Evolutionary conservation across 1,284 basidiomycete genomes (phyloP), one percentile per base, ranked within the genome.

Genomic region (Pseudozyma pruni): DNA sequence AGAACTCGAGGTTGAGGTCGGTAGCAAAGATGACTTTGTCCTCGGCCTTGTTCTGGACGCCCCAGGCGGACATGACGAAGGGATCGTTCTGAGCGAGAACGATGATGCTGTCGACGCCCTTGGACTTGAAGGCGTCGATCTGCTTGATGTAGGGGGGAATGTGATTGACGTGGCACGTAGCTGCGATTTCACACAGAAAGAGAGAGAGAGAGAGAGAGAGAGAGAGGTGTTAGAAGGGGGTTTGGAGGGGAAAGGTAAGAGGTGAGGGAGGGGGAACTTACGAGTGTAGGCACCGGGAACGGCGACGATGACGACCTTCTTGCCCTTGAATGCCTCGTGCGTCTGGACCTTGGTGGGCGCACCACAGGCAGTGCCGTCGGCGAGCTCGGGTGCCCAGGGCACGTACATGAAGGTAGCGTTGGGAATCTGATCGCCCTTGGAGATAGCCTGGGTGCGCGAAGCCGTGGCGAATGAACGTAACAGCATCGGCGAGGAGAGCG

Each of bases 271-370:
- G 10, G 16, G 20, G 13, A 6, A 70, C 68, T 71, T 51, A 71
- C 68, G 70, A 35, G 49, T 51, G 83, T 88, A 74, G 23, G 90
- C 90, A 53, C 90, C 90, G 23, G 90, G 90, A 37, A 91, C 89
- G 60, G 90, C 85, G 81, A 92, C 87, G 60, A 92, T 83, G 42
- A 92, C 89, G 52, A 92, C 89, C 84, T 90, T 92, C 86, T 93
- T 92, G 79, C 89, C 89, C 83, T 90, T 90, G 90, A 90, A 91
- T 42, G 87, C 74, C 16, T 78, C 70, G 68, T 88, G 86, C 19
- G 88, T 90, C 59, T 84, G 67, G 50, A 83, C 50, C 62, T 78
- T 73, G 48, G 84, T 72, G 37, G 81, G 82, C 19, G 74, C 60
- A 33, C 83, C 83, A 60, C 82, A 83, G 6, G 75, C 79, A 34